Base-by-base conservation (phyloP, 805 yeast genomes). In the Kodamaea kaohsiungensis region DNA sequence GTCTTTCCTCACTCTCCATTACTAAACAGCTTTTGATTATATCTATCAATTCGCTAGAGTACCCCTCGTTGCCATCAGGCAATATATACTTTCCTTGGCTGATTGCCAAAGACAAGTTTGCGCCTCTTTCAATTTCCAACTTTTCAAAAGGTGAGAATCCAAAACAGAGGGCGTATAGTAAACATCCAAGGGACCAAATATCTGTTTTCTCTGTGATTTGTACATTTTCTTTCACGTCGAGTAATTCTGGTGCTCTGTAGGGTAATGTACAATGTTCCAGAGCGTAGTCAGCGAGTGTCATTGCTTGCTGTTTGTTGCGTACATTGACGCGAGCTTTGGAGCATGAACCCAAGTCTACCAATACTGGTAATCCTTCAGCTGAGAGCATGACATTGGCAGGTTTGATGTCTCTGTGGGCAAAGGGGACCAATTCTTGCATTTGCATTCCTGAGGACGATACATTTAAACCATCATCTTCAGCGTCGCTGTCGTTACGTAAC, bases 171-270 rank as follows among this genome's bases (percentile, higher is more conserved):
- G 91, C 83, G 68, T 89, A 92, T 15, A 91, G 66, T 1, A 91
- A 76, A 64, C 97, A 91, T 0, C 98, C 98, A 27, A 92, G 69
- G 2, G 96, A 87, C 98, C 98, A 92, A 22, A 93, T 83, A 68
- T 92, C 98, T 3, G 88, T 85, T 55, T 82, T 81, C 62, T 89
- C 96, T 57, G 85, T 84, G 46, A 92, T 76, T 5, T 69, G 69
- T n/a, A 82, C 68, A 43, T 87, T 86, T 0, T 89, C 80, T 45
- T 82, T 83, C 39, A 91, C 87, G 63, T 91, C 93, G 54, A 92
- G 71, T 46, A 93, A 75, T 65, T 92, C 98, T 0, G 98, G 98
- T 0, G 98, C 96, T 42, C 96, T 75, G 67, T 88, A 93, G 0
- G 96, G 91, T 52, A 90, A 70, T 1, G 96, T 88, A 64, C 96